Evolutionary conservation across 768 basidiomycete genomes (phyloP).

Genomic region (Psilocybe cubensis): DNA sequence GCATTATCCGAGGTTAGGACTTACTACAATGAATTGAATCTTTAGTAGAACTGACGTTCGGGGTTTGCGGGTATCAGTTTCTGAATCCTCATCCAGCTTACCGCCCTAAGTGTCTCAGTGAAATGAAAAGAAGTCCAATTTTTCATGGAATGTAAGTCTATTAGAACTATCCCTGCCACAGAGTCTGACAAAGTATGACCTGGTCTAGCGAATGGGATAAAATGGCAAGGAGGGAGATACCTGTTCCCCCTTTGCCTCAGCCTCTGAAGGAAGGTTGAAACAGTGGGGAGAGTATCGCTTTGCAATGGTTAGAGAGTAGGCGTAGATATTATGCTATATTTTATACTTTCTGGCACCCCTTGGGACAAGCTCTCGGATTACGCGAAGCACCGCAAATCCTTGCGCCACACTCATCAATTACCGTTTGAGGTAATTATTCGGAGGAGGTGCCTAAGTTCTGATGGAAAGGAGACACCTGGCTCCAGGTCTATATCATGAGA

Average conservation of each 20-base stretch:
- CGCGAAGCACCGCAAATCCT: too few species aligned
- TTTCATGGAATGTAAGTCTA: constrained; percentile 25
- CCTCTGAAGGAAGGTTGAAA: constrained; percentile 21
- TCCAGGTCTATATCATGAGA: not conserved
- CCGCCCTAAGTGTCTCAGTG: constrained; percentile 21
- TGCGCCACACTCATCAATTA: too few species aligned
- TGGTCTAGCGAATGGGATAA: constrained; percentile 23
- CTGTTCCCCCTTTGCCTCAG: constrained; percentile 23
- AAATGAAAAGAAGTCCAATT: constrained; percentile 23
- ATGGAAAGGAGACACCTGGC: not conserved
- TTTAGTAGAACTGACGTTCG: too few species aligned
- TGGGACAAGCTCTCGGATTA: too few species aligned
- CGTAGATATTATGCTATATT: not conserved
- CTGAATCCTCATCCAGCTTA: constrained; percentile 20
- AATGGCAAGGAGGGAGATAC: constrained; percentile 21
- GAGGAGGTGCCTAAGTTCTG: too few species aligned
- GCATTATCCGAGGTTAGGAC: constrained; percentile 18
- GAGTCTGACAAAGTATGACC: not conserved
- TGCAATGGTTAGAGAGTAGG: not conserved
- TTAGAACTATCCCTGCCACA: not conserved
- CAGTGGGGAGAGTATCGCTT: not conserved
- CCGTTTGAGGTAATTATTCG: too few species aligned
- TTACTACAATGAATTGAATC: not conserved
- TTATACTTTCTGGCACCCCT: too few species aligned
- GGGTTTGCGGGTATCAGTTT: constrained; percentile 7